Evolutionary conservation across 805 yeast genomes (phyloP).

Genomic region (Maudiozyma pseudohumilis): DNA sequence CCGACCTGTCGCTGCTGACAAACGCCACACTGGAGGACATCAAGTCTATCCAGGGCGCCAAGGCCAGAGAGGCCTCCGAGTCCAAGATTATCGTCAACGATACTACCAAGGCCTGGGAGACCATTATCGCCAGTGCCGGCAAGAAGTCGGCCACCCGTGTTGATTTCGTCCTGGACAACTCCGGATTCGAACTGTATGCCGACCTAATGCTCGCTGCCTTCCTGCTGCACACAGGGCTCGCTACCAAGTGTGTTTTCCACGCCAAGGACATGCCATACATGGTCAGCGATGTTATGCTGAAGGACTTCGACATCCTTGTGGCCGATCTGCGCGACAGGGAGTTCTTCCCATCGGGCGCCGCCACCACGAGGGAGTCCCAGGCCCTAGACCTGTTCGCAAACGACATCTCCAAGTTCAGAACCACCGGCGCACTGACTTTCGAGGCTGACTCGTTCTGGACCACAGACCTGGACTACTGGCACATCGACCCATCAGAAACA

Average conservation of each 20-base stretch:
- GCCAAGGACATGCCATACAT: slow-evolving; percentile 93
- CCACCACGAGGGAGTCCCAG: slow-evolving; percentile 22
- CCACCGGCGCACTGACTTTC: slow-evolving; percentile 39
- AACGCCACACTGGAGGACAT: slow-evolving; percentile 86
- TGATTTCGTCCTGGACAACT: slow-evolving; percentile 82
- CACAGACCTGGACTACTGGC: slow-evolving; percentile 63
- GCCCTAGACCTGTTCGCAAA: slow-evolving; percentile 42
- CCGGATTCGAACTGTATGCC: slow-evolving; percentile 93
- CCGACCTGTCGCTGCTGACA: slow-evolving; percentile 83
- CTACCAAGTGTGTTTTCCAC: slow-evolving; percentile 60
- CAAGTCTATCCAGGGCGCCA: slow-evolving; percentile 83
- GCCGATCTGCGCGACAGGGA: slow-evolving; percentile 42
- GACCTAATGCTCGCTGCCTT: slow-evolving; percentile 61
- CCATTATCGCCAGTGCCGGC: slow-evolving; percentile 21
- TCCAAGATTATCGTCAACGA: slow-evolving; percentile 72
- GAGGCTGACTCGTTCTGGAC: slow-evolving; percentile 82
- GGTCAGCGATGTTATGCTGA: slow-evolving; percentile 89
- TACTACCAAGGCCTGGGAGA: slow-evolving; percentile 55
- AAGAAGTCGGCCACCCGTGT: slow-evolving; percentile 37
- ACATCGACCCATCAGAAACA: slow-evolving; percentile 41
- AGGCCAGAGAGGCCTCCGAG: slow-evolving; percentile 72
- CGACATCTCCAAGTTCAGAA: slow-evolving; percentile 35
- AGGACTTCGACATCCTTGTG: slow-evolving; percentile 57
- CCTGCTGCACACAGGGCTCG: slow-evolving; percentile 60
- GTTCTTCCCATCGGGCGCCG: slow-evolving; percentile 36